Evolutionary conservation across 1,284 basidiomycete species (phyloP).

Genomic region (Naganishia cerealis): DNA sequence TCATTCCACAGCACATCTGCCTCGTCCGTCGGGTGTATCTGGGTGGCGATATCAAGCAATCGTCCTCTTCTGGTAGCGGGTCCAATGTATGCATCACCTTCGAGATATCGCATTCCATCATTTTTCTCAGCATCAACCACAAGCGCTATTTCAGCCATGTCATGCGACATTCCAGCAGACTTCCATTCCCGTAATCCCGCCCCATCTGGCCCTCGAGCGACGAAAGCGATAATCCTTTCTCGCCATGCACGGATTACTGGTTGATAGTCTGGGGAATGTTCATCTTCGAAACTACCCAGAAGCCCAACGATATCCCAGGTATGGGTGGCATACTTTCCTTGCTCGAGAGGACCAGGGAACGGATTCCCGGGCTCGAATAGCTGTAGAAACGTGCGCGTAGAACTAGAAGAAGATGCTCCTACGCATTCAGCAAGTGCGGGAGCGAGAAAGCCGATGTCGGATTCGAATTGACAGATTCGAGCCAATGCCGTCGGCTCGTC

Average conservation of each 20-base stretch:
- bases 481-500: slow-evolving; percentile 10
- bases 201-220: background rate
- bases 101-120: slow-evolving; percentile 2
- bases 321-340: slow-evolving; percentile 26
- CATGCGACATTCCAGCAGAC: background rate
- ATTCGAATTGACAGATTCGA: slow-evolving; percentile 29
- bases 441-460: slow-evolving; percentile 27
- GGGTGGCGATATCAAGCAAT: slow-evolving; percentile 2
- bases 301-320: slow-evolving; percentile 30
- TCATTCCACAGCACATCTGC: slow-evolving; percentile 28
- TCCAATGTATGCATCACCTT: background rate
- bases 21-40: slow-evolving; percentile 10
- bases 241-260: slow-evolving; percentile 11
- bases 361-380: slow-evolving; percentile 27
- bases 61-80: slow-evolving; percentile 18
- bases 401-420: background rate
- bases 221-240: slow-evolving; percentile 15
- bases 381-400: slow-evolving; percentile 15
- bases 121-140: background rate
- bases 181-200: slow-evolving; percentile 10
- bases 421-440: slow-evolving; percentile 20
- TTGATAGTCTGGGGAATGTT: slow-evolving; percentile 1
- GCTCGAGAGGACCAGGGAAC: slow-evolving; percentile 20
- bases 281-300: slow-evolving; percentile 18
- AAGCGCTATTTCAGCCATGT: background rate